A percentile compares a stretch with the other conserved stretches of the same genome.
These are phyloP conservation scores for Salix caprea DNA, from an alignment of 345 rosid species.

Conservation along the genomic window DNA sequence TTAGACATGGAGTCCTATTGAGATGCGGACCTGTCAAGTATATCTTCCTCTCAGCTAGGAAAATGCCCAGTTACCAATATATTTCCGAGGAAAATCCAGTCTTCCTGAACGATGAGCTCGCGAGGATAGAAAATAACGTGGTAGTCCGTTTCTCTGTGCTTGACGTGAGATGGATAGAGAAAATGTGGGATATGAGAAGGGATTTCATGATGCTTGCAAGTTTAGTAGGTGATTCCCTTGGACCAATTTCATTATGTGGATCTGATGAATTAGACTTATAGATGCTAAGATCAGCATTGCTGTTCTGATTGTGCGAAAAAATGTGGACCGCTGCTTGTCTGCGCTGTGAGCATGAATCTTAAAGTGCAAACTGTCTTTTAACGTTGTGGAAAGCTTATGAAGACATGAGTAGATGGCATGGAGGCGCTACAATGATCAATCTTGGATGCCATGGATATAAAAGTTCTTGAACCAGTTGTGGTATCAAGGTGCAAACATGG, in stretches of 20 bases:
- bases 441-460: too few species aligned
- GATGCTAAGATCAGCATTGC: neutral
- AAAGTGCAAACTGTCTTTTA: neutral
- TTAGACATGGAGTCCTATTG: conserved; percentile 14
- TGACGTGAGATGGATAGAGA: conserved; percentile 27
- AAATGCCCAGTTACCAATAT: conserved; percentile 29
- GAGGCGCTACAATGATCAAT: too few species aligned
- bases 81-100: conserved; percentile 16
- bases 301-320: neutral
- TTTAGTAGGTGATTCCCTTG: conserved; percentile 28
- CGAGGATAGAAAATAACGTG: conserved; percentile 21
- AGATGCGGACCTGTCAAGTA: conserved; percentile 30
- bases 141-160: conserved; percentile 31
- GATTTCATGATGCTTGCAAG: conserved; percentile 30
- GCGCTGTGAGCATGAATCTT: neutral
- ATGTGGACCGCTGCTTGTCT: neutral
- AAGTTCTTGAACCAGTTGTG: too few species aligned
- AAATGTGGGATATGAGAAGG: neutral
- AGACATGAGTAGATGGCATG: neutral
- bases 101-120: conserved; percentile 20
- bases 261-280: conserved; percentile 22
- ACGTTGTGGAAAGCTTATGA: neutral
- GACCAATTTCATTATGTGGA: conserved; percentile 29
- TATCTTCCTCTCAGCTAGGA: conserved; percentile 25
- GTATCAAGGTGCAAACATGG: too few species aligned